A percentile compares a stretch with the other conserved stretches of the same genome.
These are phyloP conservation scores for Cercospora zeae-maydis DNA, from an alignment of 2,329 filamentous ascomycete genomes.

Conservation along the genomic window DNA sequence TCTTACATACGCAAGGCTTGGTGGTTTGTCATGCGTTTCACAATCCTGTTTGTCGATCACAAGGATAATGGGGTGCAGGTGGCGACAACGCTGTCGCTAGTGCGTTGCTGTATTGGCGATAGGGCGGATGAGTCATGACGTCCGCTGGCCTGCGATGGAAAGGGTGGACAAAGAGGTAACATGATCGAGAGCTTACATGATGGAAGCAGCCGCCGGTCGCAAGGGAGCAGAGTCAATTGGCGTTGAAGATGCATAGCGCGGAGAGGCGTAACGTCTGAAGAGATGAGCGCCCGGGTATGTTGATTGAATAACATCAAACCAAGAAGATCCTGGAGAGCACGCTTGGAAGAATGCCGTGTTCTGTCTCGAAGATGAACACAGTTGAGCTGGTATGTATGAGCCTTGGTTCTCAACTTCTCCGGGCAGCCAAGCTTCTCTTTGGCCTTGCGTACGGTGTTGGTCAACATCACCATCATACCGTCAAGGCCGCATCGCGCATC, in stretches of 20 bases:
- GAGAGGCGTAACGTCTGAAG: background rate
- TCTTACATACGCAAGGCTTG: background rate
- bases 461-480: no score
- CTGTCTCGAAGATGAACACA: background rate
- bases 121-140: background rate
- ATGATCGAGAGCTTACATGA: background rate
- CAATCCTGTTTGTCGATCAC: background rate
- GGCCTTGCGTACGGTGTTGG: no score
- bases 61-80: background rate
- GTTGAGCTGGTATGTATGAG: background rate
- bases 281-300: background rate
- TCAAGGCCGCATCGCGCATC: no score
- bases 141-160: background rate
- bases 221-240: background rate
- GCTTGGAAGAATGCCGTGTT: background rate
- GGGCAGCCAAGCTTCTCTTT: no score
- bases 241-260: background rate
- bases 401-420: background rate
- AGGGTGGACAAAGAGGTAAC: background rate
- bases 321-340: background rate
- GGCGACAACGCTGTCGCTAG: background rate
- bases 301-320: background rate
- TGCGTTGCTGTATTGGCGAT: background rate
- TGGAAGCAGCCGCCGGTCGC: background rate
- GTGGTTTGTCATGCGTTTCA: background rate